These are phyloP conservation scores for Echinosophora koreensis DNA, from an alignment of 306 rosid genomes.

Conservation along the genomic window DNA sequence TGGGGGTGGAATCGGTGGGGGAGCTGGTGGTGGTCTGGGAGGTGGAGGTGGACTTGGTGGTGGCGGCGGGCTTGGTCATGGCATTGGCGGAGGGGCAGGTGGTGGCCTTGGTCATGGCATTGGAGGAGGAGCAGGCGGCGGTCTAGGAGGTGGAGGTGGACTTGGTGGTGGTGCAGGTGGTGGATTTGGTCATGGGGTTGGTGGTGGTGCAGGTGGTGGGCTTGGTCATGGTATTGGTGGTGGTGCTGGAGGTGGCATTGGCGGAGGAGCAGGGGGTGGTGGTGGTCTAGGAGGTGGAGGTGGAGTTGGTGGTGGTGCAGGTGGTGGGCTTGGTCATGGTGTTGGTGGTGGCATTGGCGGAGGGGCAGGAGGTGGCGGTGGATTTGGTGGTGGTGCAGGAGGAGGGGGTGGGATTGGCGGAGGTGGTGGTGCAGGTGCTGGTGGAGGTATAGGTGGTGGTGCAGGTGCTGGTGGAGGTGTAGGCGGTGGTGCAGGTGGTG, in stretches of 20 bases:
- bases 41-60: background rate
- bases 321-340: conserved; percentile 11
- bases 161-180: background rate
- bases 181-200: conserved; percentile 29
- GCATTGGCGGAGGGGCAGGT: too few species aligned
- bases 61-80: conserved; percentile 4
- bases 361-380: background rate
- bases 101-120: conserved; percentile 14
- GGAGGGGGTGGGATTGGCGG: conserved; percentile 3
- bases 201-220: background rate
- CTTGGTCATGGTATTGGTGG: conserved; percentile 34
- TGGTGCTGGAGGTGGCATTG: conserved; percentile 28
- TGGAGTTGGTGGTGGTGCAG: background rate
- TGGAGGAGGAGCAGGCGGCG: conserved; percentile 36
- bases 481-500: conserved; percentile 47
- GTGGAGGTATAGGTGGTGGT: conserved; percentile 37
- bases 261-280: background rate
- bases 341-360: background rate
- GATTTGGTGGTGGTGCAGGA: background rate
- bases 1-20: conserved; percentile 14
- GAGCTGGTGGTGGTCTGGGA: conserved; percentile 4
- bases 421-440: conserved; percentile 22
- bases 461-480: conserved; percentile 48
- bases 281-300: conserved; percentile 27
- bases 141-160: conserved; percentile 25